Evolutionary conservation across 768 basidiomycete genomes (phyloP).

Genomic region (Pulveroboletus sp.): DNA sequence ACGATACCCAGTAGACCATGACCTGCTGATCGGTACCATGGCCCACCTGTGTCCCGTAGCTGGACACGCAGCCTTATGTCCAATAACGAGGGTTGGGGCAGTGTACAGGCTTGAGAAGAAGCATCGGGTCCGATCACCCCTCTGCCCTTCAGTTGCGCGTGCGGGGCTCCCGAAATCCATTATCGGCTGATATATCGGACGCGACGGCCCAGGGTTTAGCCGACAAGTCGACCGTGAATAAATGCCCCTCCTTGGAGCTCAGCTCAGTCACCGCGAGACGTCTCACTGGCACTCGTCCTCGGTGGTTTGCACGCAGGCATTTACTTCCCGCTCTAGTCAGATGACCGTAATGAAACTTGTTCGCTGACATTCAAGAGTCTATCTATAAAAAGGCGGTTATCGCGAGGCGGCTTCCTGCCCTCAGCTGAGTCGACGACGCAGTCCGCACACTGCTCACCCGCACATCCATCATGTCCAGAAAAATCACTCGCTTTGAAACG

Average conservation of each 20-base stretch:
- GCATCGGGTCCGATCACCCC: too few species aligned
- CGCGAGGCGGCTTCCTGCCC: background rate
- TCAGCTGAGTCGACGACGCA: slow-evolving; percentile 6
- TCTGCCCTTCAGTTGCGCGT: background rate
- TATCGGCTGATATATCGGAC: too few species aligned
- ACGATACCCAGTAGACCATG: background rate
- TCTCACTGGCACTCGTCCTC: background rate
- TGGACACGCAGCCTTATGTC: background rate
- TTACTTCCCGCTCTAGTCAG: background rate
- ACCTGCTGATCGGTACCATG: background rate
- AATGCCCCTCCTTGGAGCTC: too few species aligned
- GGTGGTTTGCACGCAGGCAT: too few species aligned
- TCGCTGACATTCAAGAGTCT: background rate
- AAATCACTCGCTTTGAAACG: slow-evolving; percentile 52
- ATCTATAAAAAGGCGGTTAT: background rate
- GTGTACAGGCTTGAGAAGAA: too few species aligned
- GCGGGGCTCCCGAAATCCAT: background rate
- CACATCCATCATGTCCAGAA: slow-evolving; percentile 16
- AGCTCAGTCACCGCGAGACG: too few species aligned
- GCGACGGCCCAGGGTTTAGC: too few species aligned
- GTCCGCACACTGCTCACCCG: too few species aligned
- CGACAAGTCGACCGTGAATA: too few species aligned
- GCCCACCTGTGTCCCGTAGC: background rate
- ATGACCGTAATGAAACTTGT: background rate
- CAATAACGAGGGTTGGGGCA: background rate